These are phyloP conservation scores for Trichophyton rubrum DNA, from an alignment of 2,329 filamentous ascomycete genomes.

Conservation along the genomic window DNA sequence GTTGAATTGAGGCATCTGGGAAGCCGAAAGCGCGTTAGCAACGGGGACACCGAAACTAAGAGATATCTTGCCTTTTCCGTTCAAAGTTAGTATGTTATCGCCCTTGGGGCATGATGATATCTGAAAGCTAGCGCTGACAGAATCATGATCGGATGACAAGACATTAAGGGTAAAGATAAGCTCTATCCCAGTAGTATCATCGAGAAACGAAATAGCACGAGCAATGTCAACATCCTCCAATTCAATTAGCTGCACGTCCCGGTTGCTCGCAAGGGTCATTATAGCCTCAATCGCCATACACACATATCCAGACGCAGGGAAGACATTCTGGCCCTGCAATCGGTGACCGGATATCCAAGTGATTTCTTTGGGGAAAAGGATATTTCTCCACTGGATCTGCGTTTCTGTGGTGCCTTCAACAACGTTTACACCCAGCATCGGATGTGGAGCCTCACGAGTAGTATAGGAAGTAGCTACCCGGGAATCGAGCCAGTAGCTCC, in stretches of 20 bases:
- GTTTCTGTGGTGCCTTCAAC: constrained; percentile 7
- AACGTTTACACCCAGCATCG: constrained; percentile 13
- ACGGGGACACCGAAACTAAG: not conserved
- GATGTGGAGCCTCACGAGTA: constrained; percentile 8
- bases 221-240: constrained; percentile 17
- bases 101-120: not conserved
- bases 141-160: constrained; percentile 5
- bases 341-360: constrained; percentile 25
- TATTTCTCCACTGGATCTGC: constrained; percentile 20
- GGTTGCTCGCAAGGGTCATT: constrained; percentile 3
- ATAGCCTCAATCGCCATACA: constrained; percentile 18
- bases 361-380: constrained; percentile 17
- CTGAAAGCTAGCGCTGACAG: constrained; percentile 4
- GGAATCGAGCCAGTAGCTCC: constrained; percentile 14
- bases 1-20: not conserved
- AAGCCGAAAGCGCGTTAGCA: not conserved
- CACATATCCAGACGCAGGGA: constrained; percentile 19
- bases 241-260: constrained; percentile 11
- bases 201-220: constrained; percentile 7
- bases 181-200: constrained; percentile 2
- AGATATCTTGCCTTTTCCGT: not conserved
- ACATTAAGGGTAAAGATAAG: not conserved
- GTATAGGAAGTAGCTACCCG: constrained; percentile 10
- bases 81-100: not conserved
- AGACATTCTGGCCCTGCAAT: constrained; percentile 21